Conservation (phyloP, 164 flowering plant species). For the Magnolia changhungtana region DNA sequence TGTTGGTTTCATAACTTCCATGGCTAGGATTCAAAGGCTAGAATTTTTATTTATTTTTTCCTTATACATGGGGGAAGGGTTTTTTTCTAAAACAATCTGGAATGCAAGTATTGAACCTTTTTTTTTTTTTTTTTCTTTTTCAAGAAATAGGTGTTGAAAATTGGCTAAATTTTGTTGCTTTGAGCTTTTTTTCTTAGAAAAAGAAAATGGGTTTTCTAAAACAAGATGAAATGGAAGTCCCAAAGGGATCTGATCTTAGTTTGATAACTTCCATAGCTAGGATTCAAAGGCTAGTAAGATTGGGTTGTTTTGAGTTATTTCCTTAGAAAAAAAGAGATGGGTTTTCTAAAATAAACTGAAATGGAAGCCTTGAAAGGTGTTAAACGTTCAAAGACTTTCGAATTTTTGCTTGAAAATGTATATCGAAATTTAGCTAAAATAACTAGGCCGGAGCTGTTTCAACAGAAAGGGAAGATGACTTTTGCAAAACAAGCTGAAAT, state of each 20-base stretch:
- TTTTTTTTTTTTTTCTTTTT: background rate
- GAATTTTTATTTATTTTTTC: no score
- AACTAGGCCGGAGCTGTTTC: background rate
- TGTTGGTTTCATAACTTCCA: constrained; percentile 22
- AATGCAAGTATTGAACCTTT: no score
- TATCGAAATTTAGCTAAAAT: no score
- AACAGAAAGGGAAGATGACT: background rate
- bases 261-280: no score
- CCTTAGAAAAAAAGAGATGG: background rate
- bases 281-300: background rate
- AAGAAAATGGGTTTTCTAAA: background rate
- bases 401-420: no score
- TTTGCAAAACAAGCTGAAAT: no score
- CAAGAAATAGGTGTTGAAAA: background rate
- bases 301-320: background rate
- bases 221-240: background rate
- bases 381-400: no score
- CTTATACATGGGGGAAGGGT: background rate
- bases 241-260: no score
- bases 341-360: background rate
- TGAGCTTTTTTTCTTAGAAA: background rate
- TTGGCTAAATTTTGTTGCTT: background rate
- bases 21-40: background rate
- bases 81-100: no score
- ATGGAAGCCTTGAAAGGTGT: background rate